Percentiles rank a stretch among this genome's conserved stretches.
Evolutionary conservation across 345 rosid species (phyloP).

Genomic region (Noccaea bulbosa): DNA sequence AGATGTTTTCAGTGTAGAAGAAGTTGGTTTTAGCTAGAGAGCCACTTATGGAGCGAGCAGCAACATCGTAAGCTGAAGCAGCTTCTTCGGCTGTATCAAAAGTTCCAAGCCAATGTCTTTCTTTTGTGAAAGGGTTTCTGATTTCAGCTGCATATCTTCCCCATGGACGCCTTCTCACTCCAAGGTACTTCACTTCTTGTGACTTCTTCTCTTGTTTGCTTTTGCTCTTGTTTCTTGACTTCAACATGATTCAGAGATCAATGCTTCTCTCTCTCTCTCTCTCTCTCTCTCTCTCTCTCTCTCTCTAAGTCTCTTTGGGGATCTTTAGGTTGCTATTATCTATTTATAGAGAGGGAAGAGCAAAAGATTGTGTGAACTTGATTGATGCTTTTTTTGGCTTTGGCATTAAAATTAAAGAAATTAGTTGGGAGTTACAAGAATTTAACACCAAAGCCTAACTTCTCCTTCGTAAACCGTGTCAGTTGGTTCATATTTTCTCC

Average conservation of each 20-base stretch:
- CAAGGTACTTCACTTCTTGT: constrained; percentile 59
- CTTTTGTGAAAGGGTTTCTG: constrained; percentile 78
- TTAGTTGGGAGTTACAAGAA: constrained; percentile 35
- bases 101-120: constrained; percentile 88
- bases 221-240: constrained; percentile 54
- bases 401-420: constrained; percentile 30
- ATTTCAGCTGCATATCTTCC: constrained; percentile 88
- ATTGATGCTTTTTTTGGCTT: constrained; percentile 29
- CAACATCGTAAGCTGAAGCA: constrained; percentile 73
- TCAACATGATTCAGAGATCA: constrained; percentile 31
- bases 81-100: constrained; percentile 85
- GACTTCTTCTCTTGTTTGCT: constrained; percentile 52
- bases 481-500: constrained; percentile 31
- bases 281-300: not conserved
- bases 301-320: constrained; percentile 18
- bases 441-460: constrained; percentile 36
- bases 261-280: constrained; percentile 1
- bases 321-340: constrained; percentile 18
- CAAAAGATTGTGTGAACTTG: constrained; percentile 27
- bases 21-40: constrained; percentile 74
- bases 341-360: constrained; percentile 3
- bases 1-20: constrained; percentile 62
- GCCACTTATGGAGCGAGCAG: constrained; percentile 76
- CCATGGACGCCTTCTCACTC: constrained; percentile 84
- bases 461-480: constrained; percentile 41